Evolutionary conservation across 352 stramenopile species (phyloP), one percentile per base, ranked within the genome.

Genomic region (Phytophthora syringae): DNA sequence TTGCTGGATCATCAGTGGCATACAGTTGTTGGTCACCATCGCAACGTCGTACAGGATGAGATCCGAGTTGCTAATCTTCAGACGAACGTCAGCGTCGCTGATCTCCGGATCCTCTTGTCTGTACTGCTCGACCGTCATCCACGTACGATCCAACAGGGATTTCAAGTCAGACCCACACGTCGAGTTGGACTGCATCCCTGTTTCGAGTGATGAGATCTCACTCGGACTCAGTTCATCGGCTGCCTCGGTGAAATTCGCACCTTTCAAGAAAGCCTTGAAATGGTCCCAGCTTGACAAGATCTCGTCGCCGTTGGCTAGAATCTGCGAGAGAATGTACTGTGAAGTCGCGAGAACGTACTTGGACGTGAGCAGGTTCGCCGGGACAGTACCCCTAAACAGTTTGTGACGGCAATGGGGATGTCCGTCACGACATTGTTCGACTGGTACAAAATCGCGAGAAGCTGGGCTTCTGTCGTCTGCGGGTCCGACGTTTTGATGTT

Each of bases 21-120:
- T 63, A 43, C 55, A 62, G 21, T 67, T 70, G 18, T 69, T 60
- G 0, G 74, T 79, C 3, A 80, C 66, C 1, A 65, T 69, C 1
- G 79, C 75, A 21, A 86, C 69, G 16, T 86, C 75, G 28, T 73
- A 71, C 24, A 82, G 39, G 11, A 86, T 70, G 7, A 85, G 43
- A 10, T 81, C 48, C 37, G 75, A 80, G 47, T 81, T 77, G 15
- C 67, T 64, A 27, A 86, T 54, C 21, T 59, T 37, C 22, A 77
- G 56, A 0, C 74, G 76, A 44, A 88, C 66, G 5, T 70, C 44
- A 2, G 76, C 72, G n/a, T 77, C 57, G 0, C 70, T 56, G 7
- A 48, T 74, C 12, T 48, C 62, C 10, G 60, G 68, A 7, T 55
- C 50, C 7, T 53, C 37, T 3, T 51, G 40, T 49, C 80, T 77